A percentile compares a stretch with the other conserved stretches of the same genome.
These are phyloP conservation scores for Diaporthe sp. DNA, from an alignment of 2,329 filamentous ascomycete genomes.

Conservation along the genomic window DNA sequence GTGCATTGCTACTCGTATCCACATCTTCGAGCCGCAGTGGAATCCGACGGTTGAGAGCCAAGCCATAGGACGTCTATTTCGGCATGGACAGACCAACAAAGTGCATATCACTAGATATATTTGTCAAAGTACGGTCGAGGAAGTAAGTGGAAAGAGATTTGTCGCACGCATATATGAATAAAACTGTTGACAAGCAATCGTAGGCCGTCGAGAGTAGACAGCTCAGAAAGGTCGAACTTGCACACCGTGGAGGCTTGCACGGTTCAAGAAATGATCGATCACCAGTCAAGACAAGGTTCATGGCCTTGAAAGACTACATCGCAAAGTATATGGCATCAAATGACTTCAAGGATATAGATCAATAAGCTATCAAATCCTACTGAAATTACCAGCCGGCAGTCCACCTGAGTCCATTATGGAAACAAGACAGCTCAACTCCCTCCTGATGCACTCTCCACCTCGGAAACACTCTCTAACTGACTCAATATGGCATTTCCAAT, in stretches of 20 bases:
- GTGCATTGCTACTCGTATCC: slow-evolving; percentile 48
- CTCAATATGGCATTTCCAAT: too few relatives aligned
- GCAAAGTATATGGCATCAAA: not conserved
- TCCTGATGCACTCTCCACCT: too few relatives aligned
- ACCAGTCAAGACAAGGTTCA: not conserved
- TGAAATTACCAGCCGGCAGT: too few relatives aligned
- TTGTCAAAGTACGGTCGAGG: slow-evolving; percentile 48
- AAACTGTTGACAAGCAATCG: not conserved
- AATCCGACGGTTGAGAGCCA: slow-evolving; percentile 51
- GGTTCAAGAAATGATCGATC: not conserved
- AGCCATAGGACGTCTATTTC: slow-evolving; percentile 47
- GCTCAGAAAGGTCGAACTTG: slow-evolving; percentile 13
- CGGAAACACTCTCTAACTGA: too few relatives aligned
- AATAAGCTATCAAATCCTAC: not conserved
- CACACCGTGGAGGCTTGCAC: not conserved
- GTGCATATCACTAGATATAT: slow-evolving; percentile 48
- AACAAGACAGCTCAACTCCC: too few relatives aligned
- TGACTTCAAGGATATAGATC: not conserved
- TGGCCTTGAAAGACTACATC: not conserved
- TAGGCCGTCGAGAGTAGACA: slow-evolving; percentile 6
- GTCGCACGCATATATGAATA: not conserved
- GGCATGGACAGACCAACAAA: slow-evolving; percentile 47
- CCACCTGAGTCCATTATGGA: too few relatives aligned
- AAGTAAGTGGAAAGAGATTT: slow-evolving; percentile 39
- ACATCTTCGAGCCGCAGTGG: slow-evolving; percentile 51